phyloP scores from a whole-genome alignment of 371 early-diverging fungal species.

The Mucor saturninus region DNA sequence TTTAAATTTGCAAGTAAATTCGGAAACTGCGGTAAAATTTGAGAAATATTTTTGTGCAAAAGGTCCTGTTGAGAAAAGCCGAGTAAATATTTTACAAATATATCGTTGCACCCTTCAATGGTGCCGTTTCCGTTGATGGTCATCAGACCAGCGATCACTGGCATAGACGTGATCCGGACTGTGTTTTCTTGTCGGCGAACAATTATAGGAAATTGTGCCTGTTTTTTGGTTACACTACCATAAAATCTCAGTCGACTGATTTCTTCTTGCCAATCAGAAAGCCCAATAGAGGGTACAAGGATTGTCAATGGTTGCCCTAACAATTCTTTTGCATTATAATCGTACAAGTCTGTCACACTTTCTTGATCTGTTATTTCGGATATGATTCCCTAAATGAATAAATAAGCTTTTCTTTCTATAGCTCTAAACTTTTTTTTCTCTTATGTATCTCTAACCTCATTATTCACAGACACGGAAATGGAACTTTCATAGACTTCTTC shows the following conservation, averaged over 20 bases:
- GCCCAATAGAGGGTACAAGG: conserved; percentile 15
- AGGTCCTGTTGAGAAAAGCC: conserved; percentile 64
- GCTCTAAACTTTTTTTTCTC: not conserved
- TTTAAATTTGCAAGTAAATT: conserved; percentile 48
- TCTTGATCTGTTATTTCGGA: conserved; percentile 46
- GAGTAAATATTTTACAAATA: conserved; percentile 71
- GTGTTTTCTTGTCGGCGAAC: conserved; percentile 40
- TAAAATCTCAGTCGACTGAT: conserved; percentile 64
- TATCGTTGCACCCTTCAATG: conserved; percentile 68
- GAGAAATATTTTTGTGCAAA: conserved; percentile 48
- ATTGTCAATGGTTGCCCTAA: conserved; percentile 48
- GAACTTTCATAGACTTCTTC: conserved; percentile 69
- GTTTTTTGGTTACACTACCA: conserved; percentile 60
- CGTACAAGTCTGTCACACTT: conserved; percentile 59
- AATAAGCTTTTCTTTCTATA: not conserved
- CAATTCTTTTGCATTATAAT: conserved; percentile 54
- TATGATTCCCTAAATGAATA: conserved; percentile 51
- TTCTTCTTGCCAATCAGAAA: conserved; percentile 15
- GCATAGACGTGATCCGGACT: conserved; percentile 68
- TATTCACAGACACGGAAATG: conserved; percentile 39
- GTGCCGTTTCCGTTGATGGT: conserved; percentile 58
- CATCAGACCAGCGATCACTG: conserved; percentile 73
- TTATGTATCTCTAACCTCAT: conserved; percentile 25
- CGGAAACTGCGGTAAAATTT: conserved; percentile 68
- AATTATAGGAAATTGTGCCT: conserved; percentile 66